Evolutionary conservation across 2,329 filamentous ascomycete genomes (phyloP).

Genomic region (Phaeosphaeriaceae sp.): DNA sequence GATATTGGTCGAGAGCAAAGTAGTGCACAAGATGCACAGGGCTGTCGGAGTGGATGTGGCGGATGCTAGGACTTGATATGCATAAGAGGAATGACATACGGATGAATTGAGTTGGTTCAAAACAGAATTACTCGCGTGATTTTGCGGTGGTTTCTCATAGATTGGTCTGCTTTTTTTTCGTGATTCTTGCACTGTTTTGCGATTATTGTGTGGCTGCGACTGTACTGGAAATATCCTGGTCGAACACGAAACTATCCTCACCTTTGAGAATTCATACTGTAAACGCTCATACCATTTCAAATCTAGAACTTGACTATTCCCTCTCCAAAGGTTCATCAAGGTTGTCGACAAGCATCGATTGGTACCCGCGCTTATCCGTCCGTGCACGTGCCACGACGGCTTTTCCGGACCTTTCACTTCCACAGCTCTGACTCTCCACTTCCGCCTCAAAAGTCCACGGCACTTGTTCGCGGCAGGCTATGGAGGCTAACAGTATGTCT

Average conservation of each 20-base stretch:
- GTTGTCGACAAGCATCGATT: neutral
- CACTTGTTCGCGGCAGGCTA: neutral
- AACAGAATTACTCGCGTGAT: neutral
- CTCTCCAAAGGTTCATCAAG: too few relatives aligned
- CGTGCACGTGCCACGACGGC: neutral
- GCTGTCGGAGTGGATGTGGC: too few relatives aligned
- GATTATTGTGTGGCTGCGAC: too few relatives aligned
- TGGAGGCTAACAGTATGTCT: neutral
- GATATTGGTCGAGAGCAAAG: neutral
- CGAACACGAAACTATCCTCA: too few relatives aligned
- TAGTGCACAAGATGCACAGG: too few relatives aligned
- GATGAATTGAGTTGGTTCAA: neutral
- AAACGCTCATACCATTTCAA: too few relatives aligned
- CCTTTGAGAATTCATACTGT: too few relatives aligned
- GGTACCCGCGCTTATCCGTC: neutral
- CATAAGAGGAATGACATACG: neutral
- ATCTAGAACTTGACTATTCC: too few relatives aligned
- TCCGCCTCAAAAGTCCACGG: neutral
- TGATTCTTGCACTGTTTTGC: too few relatives aligned
- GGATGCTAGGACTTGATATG: neutral
- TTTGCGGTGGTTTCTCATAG: too few relatives aligned
- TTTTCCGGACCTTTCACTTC: neutral
- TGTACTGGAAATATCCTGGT: too few relatives aligned
- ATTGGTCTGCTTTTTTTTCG: too few relatives aligned
- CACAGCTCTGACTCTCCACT: neutral